phyloP scores from a whole-genome alignment of 2,329 filamentous ascomycete genomes.

The Reticulascus tulasneorum region DNA sequence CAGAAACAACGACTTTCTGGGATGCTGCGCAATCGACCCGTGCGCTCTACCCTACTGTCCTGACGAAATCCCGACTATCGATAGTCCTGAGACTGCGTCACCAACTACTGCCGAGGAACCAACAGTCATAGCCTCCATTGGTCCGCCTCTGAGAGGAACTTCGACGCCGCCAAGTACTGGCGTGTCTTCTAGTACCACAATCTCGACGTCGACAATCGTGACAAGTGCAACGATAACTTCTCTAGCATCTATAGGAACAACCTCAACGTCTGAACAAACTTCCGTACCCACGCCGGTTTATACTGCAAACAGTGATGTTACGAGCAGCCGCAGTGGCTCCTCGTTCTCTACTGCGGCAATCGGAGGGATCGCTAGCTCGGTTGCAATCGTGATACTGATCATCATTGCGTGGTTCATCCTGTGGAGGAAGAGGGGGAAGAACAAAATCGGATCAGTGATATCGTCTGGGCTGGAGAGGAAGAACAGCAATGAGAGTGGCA shows the following conservation, averaged over 20 bases:
- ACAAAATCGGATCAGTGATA: no score
- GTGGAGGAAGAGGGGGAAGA: constrained; percentile 9
- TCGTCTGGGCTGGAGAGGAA: no score
- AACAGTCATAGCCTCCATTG: not conserved
- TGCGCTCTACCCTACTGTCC: constrained; percentile 32
- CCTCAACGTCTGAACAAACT: not conserved
- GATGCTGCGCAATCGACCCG: constrained; percentile 43
- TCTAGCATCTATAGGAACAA: not conserved
- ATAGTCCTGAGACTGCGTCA: no score
- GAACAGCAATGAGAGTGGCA: constrained; percentile 12
- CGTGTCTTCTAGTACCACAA: not conserved
- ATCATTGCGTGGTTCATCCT: constrained; percentile 18
- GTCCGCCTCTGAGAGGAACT: not conserved
- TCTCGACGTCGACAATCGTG: not conserved
- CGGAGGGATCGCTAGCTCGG: constrained; percentile 4
- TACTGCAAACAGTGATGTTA: no score
- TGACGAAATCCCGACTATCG: no score
- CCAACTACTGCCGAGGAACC: constrained; percentile 4
- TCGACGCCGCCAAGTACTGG: no score
- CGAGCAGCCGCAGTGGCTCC: no score
- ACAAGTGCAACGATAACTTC: not conserved
- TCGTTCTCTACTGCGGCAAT: constrained; percentile 2
- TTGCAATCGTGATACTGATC: constrained; percentile 12
- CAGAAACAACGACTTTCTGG: constrained; percentile 28
- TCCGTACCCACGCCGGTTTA: not conserved